phyloP scores from a whole-genome alignment of 176 grass and related monocot genomes.

The Paspalum vaginatum region DNA sequence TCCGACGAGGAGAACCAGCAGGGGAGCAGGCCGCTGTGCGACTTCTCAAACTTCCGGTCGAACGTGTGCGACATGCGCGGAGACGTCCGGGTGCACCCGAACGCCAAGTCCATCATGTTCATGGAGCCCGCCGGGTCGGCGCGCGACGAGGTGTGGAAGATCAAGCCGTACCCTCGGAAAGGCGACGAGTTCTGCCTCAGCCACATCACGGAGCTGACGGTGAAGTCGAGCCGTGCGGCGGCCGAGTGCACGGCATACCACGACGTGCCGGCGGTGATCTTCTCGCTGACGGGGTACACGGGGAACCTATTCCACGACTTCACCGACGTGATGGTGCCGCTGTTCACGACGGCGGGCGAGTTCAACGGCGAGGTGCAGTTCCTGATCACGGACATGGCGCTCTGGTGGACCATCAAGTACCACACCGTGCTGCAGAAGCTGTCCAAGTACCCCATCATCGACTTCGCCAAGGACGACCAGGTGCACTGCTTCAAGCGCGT shows the following conservation, averaged over 20 bases:
- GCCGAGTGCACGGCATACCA: constrained; percentile 62
- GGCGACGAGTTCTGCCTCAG: constrained; percentile 63
- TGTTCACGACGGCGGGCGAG: constrained; percentile 66
- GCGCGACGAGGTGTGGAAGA: constrained; percentile 57
- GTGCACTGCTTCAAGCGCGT: constrained; percentile 72
- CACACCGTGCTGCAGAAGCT: constrained; percentile 52
- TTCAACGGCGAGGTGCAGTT: constrained; percentile 73
- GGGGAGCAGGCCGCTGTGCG: constrained; percentile 51
- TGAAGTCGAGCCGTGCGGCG: constrained; percentile 51
- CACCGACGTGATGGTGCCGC: constrained; percentile 75
- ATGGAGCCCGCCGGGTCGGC: constrained; percentile 35
- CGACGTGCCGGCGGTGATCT: constrained; percentile 57
- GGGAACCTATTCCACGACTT: constrained; percentile 82
- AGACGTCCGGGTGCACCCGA: constrained; percentile 58
- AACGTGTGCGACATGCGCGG: constrained; percentile 67
- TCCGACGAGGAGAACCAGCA: constrained; percentile 4
- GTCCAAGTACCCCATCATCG: constrained; percentile 60
- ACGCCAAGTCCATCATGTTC: constrained; percentile 44
- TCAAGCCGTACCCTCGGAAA: constrained; percentile 82
- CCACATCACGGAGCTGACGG: constrained; percentile 54
- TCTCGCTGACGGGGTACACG: constrained; percentile 56
- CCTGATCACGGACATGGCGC: constrained; percentile 45
- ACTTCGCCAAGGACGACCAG: constrained; percentile 65
- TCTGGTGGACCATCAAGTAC: constrained; percentile 72
- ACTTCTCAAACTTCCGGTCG: constrained; percentile 56